Base-by-base conservation (phyloP, 306 rosid genomes). In the Vachellia collinsii region DNA sequence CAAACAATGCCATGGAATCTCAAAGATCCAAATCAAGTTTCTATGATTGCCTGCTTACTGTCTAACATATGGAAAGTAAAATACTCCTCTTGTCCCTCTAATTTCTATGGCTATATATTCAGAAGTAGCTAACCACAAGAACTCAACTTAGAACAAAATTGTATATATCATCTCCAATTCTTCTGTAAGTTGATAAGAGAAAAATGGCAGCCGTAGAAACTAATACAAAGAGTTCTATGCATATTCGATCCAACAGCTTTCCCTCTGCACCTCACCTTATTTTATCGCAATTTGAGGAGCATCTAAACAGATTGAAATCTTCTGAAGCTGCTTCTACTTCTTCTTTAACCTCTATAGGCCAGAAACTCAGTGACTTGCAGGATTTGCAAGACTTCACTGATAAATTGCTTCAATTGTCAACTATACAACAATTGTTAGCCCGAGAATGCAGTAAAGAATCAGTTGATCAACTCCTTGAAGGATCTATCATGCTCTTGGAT, bases 181-280 rank as follows among this genome's bases (percentile, higher is more conserved):
- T 23, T 76, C 25, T 58, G 11, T 48, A 72, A 22, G 11, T 44
- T 58, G 6, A 66, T 29, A 65, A 72, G 50, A 73, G 69, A 74
- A 81, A 7, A 67, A 84, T 84, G 90, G 82, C 80, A 79, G 70
- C 74, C 80, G 59, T 54, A 22, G 76, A n/a, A n/a, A n/a, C n/a
- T n/a, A n/a, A n/a, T n/a, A n/a, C n/a, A n/a, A n/a, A n/a, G n/a
- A n/a, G n/a, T n/a, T n/a, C 61, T 42, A 36, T 48, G 38, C 90
- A 88, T 70, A 54, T 46, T 70, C 80, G 84, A 71, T 54, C 74
- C 22, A 83, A 83, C 81, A 85, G 85, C 63, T 77, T 80, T 38
- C 83, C 88, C 16, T 47, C 86, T 4, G 14, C 81, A 56, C 9
- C 88, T 54, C 87, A 83, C 46, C 83, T 84, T 2, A 6, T 77